Evolutionary conservation across 2,329 filamentous ascomycete species (phyloP), one percentile per base, ranked within the genome.

Genomic region (Nigrograna mackinnonii): DNA sequence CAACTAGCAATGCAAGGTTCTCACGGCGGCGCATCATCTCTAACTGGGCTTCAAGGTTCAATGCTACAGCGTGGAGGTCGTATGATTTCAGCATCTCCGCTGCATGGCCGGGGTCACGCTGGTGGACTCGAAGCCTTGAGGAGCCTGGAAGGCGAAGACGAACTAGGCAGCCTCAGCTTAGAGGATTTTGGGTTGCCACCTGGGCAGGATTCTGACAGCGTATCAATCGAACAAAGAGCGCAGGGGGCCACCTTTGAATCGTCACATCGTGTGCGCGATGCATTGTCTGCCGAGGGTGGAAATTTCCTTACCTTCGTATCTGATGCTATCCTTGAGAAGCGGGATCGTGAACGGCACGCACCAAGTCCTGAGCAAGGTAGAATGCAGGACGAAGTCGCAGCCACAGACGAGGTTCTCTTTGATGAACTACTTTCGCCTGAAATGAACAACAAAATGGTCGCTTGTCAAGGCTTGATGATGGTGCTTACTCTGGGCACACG

Each of bases 231-330:
- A 20, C 37, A 34, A 14, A n/a, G n/a, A n/a, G 46, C 30, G 31
- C 31, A 12, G 20, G 44, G 44, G 17, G 36, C 34, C 16, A 21
- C 34, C 14, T 30, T 22, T n/a, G 43, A 52, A 21, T 36, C 46
- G 6, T 43, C 52, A 31, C 67, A 68, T n/a, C 74, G 79, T 71
- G 60, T 79, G 24, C 68, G 69, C 4, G 70, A 76, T 6, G 74
- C 71, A 2, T 70, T 87, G 2, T 80, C 84, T 50, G 68, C 71
- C 9, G 83, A 87, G 54, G 78, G 76, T 39, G 64, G 71, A 17
- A 86, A 87, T 55, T 87, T 87, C 61, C 71, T 85, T 11, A 72
- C 75, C 0, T 87, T 83, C 54, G 68, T 87, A 19, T 66, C 69
- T 32, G 70, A 69, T 16, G 73, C 71, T 4, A 72, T 83, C 16